phyloP scores from a whole-genome alignment of 768 basidiomycete genomes.

The Phanerochaete carnosa region DNA sequence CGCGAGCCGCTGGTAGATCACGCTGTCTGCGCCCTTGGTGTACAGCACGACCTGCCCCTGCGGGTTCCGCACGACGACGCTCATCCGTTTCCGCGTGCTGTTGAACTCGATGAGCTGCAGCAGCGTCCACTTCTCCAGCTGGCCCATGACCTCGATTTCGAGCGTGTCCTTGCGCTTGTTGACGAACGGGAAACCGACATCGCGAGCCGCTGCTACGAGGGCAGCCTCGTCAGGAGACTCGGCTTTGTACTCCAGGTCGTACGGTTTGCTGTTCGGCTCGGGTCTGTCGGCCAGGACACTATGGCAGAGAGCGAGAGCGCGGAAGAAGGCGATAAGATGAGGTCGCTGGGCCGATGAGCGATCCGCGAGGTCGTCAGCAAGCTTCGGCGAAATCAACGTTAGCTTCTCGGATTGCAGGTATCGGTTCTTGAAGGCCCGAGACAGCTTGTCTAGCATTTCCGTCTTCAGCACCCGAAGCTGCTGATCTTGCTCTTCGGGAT shows the following conservation, averaged over 20 bases:
- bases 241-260: conserved; percentile 83
- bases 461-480: conserved; percentile 65
- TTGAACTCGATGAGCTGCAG: conserved; percentile 91
- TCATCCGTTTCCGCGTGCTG: conserved; percentile 94
- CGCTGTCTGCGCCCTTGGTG: conserved; percentile 96
- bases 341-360: conserved; percentile 54
- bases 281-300: conserved; percentile 82
- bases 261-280: conserved; percentile 57
- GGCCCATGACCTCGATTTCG: conserved; percentile 91
- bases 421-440: conserved; percentile 82
- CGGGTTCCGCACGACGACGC: conserved; percentile 81
- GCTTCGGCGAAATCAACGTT: conserved; percentile 83
- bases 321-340: conserved; percentile 82
- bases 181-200: conserved; percentile 91
- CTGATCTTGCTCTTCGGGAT: conserved; percentile 68
- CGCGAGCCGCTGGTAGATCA: conserved; percentile 86
- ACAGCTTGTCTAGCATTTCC: conserved; percentile 74
- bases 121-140: conserved; percentile 74
- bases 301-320: conserved; percentile 93
- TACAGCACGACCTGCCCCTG: conserved; percentile 82
- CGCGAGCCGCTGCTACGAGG: conserved; percentile 86
- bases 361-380: conserved; percentile 75
- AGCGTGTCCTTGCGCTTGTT: conserved; percentile 67
- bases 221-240: conserved; percentile 97
- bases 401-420: conserved; percentile 79